Conservation (phyloP, 345 rosid genomes). For the Hibiscus trionum region DNA sequence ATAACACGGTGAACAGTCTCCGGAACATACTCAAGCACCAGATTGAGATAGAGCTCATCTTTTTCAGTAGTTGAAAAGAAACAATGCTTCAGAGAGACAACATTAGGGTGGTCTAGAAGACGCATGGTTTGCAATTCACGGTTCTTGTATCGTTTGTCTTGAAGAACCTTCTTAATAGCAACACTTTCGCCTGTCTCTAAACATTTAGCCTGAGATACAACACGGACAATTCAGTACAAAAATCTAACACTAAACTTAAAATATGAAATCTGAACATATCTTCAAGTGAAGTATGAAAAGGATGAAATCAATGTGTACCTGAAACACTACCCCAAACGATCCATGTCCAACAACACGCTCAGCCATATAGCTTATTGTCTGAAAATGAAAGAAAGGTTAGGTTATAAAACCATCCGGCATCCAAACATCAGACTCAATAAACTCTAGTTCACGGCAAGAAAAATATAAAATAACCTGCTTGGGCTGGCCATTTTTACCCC, state of each 20-base stretch:
- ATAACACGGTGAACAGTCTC: constrained; percentile 88
- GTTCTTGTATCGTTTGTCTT: constrained; percentile 96
- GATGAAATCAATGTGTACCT: constrained; percentile 33
- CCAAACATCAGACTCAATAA: background rate
- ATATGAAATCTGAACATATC: background rate
- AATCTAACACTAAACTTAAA: background rate
- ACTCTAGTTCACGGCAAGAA: background rate
- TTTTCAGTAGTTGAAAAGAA: constrained; percentile 93
- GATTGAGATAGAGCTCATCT: constrained; percentile 82
- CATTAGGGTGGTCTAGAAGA: constrained; percentile 90
- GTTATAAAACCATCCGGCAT: background rate
- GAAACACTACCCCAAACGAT: constrained; percentile 93
- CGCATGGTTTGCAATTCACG: constrained; percentile 97
- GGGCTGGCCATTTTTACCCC: constrained; percentile 74
- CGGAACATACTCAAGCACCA: constrained; percentile 90
- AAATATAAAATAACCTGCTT: constrained; percentile 47
- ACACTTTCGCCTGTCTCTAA: constrained; percentile 93
- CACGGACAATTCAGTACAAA: background rate
- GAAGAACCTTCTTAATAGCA: constrained; percentile 83
- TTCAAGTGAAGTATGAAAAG: background rate
- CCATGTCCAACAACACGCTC: constrained; percentile 95
- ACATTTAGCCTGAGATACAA: constrained; percentile 71
- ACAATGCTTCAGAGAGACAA: constrained; percentile 83
- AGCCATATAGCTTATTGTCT: constrained; percentile 96
- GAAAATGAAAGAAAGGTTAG: constrained; percentile 12